Percentiles rank a stretch among this genome's conserved stretches.
Evolutionary conservation across 2,329 filamentous ascomycete species (phyloP).

Genomic region (Tolypocladium sp.): DNA sequence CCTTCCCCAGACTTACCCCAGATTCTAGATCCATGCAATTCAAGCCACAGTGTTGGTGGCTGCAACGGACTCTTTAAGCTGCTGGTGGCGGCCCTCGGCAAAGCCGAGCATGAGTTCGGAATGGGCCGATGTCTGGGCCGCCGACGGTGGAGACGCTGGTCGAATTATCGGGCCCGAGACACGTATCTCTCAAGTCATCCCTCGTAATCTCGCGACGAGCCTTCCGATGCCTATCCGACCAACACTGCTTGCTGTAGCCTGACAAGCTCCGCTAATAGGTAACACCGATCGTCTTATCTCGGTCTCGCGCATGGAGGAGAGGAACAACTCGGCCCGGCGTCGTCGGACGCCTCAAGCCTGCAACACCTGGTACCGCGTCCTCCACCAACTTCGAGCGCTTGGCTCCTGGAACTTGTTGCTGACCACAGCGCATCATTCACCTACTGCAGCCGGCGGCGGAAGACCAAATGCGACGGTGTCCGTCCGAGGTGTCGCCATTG

Average conservation of each 20-base stretch:
- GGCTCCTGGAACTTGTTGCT: neutral
- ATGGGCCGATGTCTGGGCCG: neutral
- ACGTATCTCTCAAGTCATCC: neutral
- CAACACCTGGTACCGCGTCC: neutral
- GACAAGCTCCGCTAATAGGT: neutral
- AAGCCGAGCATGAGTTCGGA: neutral
- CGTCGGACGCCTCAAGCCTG: slow-evolving; percentile 2
- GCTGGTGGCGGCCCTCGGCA: neutral
- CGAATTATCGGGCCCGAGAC: neutral
- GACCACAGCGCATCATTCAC: neutral
- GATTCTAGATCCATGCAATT: neutral
- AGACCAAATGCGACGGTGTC: slow-evolving; percentile 6
- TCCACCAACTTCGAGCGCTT: neutral
- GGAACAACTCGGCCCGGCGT: neutral
- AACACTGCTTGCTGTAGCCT: neutral
- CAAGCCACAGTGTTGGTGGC: too few relatives aligned
- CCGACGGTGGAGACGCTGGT: neutral
- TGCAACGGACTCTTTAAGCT: too few relatives aligned
- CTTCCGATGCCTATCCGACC: neutral
- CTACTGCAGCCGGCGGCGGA: slow-evolving; percentile 3
- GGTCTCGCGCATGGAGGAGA: neutral
- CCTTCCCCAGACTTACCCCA: neutral
- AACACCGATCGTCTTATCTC: neutral
- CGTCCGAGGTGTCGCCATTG: slow-evolving; percentile 2
- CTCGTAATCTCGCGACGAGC: neutral